Evolutionary conservation across 2,329 filamentous ascomycete genomes (phyloP).

Genomic region (Achaetomium macrosporum): DNA sequence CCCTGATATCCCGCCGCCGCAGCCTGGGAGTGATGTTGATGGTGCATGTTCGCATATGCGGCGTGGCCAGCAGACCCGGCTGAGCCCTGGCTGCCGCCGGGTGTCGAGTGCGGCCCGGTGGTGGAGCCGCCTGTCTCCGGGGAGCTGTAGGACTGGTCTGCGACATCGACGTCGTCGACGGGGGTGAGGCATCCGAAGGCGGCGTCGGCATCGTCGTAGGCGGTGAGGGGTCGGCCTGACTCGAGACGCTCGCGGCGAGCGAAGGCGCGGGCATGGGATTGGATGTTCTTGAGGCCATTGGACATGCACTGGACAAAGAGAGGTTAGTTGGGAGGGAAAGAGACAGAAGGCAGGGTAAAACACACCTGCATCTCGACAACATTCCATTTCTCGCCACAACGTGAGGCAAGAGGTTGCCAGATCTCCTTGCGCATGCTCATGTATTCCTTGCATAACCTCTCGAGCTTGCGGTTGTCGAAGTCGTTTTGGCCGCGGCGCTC

Average conservation of each 20-base stretch:
- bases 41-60: conserved; percentile 19
- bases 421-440: conserved; percentile 75
- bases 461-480: conserved; percentile 71
- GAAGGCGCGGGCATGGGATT: conserved; percentile 60
- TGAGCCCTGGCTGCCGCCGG: conserved; percentile 31
- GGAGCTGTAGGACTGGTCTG: conserved; percentile 46
- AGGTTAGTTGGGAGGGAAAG: conserved; percentile 11
- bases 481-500: conserved; percentile 69
- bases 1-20: conserved; percentile 17
- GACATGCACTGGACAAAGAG: conserved; percentile 62
- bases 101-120: conserved; percentile 39
- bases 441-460: conserved; percentile 70
- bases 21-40: conserved; percentile 15
- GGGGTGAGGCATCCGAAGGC: conserved; percentile 56
- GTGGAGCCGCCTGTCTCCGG: conserved; percentile 41
- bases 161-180: conserved; percentile 52
- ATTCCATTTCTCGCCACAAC: conserved; percentile 77
- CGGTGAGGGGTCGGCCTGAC: conserved; percentile 38
- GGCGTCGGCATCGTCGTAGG: conserved; percentile 61
- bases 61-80: conserved; percentile 26
- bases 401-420: conserved; percentile 68
- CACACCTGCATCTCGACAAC: conserved; percentile 58
- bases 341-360: conserved; percentile 26
- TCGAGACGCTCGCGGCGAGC: conserved; percentile 59
- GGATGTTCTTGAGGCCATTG: conserved; percentile 75